Evolutionary conservation across 768 basidiomycete species (phyloP), one percentile per base, ranked within the genome.

Genomic region (Phlegmacium glaucopus): DNA sequence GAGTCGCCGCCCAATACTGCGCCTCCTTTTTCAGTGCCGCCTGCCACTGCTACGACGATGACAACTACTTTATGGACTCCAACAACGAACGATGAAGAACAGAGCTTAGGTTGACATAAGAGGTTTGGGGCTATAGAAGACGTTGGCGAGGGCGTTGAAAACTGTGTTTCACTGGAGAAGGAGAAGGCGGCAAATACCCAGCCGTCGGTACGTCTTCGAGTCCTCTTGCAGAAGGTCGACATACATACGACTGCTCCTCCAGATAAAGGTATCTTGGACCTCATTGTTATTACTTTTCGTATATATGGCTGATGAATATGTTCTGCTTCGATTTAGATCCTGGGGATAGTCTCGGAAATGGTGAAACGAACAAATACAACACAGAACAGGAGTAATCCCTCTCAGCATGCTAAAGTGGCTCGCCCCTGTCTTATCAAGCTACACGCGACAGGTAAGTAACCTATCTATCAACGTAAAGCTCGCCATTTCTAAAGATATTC

Each of bases 51-150:
- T 2, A 49, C 37, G 34, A 39, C 35, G 9, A 26, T 34, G 15
- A 15, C 27, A 12, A 28, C 38, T 6, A 38, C 40, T 42, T 39
- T 51, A 12, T 44, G 22, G 4, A 27, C 47, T 10, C 41, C 40
- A 6, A 26, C 42, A 4, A 17, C 38, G 9, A 49, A 55, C 15
- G 58, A 57, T 1, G 65, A 67, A 53, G 53, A 59, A 10, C 52
- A 51, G 29, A 52, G 56, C 6, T 27, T 54, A 16, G 59, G 60
- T 39, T 64, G 69, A 40, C 72, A 74, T 56, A 77, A 77, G 2
- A 59, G 71, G 45, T 78, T 78, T 55, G 77, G 72, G 3, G 61
- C 61, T 5, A 69, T 69, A 6, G 59, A 64, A 37, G 68, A 74
- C 47, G 68, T 71, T 11, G 65, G 72, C n/a, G 62, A 65, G 5